Evolutionary conservation across 768 basidiomycete species (phyloP).

Genomic region (Tephrocybe rancida): DNA sequence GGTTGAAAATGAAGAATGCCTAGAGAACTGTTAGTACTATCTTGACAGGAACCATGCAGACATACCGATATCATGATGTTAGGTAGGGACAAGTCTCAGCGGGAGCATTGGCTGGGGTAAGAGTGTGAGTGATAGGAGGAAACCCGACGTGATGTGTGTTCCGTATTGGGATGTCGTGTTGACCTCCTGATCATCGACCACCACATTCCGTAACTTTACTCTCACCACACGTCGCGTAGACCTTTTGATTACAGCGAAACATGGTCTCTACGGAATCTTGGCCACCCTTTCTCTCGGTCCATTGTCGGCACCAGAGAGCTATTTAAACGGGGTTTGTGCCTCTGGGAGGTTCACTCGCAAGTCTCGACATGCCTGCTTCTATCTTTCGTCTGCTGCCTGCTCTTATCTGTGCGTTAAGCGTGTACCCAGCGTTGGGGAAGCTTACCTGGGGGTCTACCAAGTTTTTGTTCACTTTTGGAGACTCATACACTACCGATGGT

Average conservation of each 20-base stretch:
- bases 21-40: constrained; percentile 30
- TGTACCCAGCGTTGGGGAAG: constrained; percentile 20
- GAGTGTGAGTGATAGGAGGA: background rate
- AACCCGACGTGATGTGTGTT: constrained; percentile 4
- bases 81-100: constrained; percentile 1
- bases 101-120: constrained; percentile 8
- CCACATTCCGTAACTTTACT: background rate
- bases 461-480: constrained; percentile 63
- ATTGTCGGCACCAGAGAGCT: background rate
- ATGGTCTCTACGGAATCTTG: constrained; percentile 8
- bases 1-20: constrained; percentile 99
- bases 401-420: constrained; percentile 1
- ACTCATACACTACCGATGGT: constrained; percentile 61
- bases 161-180: constrained; percentile 9
- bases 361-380: constrained; percentile 1
- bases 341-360: background rate
- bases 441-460: constrained; percentile 56
- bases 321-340: background rate
- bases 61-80: constrained; percentile 33
- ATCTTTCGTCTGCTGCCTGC: constrained; percentile 8
- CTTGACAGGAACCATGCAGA: background rate
- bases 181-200: constrained; percentile 6
- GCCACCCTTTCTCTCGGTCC: constrained; percentile 11
- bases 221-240: constrained; percentile 1
- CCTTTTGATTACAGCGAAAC: background rate